phyloP scores from a whole-genome alignment of 2,329 filamentous ascomycete genomes.

The Fusarium mexicanum region DNA sequence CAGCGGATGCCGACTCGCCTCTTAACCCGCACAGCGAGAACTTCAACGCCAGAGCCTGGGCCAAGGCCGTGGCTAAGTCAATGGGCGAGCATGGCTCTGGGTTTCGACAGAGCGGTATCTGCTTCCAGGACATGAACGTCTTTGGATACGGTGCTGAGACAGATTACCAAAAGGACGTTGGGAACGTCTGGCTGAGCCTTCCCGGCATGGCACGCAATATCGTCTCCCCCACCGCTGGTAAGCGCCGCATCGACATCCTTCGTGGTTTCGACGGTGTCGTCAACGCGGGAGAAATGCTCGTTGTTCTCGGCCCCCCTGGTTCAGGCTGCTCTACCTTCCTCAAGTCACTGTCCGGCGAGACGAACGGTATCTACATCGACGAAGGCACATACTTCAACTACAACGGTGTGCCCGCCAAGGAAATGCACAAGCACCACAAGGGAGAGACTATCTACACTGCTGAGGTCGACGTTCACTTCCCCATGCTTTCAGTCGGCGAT shows the following conservation, averaged over 20 bases:
- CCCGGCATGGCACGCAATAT: slow-evolving; percentile 19
- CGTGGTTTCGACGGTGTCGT: slow-evolving; percentile 71
- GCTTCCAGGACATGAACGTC: slow-evolving; percentile 57
- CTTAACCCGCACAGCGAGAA: slow-evolving; percentile 59
- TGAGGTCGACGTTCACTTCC: slow-evolving; percentile 45
- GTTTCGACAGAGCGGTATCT: slow-evolving; percentile 47
- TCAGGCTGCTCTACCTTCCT: slow-evolving; percentile 74
- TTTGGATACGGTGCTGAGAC: slow-evolving; percentile 58
- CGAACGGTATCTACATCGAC: slow-evolving; percentile 70
- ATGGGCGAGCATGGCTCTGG: slow-evolving; percentile 41
- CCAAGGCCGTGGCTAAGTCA: slow-evolving; percentile 41
- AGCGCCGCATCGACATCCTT: slow-evolving; percentile 58
- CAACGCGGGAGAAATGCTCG: slow-evolving; percentile 73
- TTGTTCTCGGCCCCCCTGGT: slow-evolving; percentile 72
- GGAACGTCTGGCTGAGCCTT: slow-evolving; percentile 46
- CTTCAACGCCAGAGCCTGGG: slow-evolving; percentile 60
- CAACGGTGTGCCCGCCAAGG: slow-evolving; percentile 25
- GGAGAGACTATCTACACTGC: slow-evolving; percentile 37
- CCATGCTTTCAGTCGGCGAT: slow-evolving; percentile 70
- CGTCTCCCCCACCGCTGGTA: background rate
- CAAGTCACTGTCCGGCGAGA: slow-evolving; percentile 66
- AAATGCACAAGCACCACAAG: slow-evolving; percentile 35
- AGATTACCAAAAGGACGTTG: slow-evolving; percentile 58
- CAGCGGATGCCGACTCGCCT: slow-evolving; percentile 48
- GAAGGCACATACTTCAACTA: slow-evolving; percentile 45